Conservation (phyloP, 2,329 filamentous ascomycete genomes). For the Akanthomyces uredinophilus region DNA sequence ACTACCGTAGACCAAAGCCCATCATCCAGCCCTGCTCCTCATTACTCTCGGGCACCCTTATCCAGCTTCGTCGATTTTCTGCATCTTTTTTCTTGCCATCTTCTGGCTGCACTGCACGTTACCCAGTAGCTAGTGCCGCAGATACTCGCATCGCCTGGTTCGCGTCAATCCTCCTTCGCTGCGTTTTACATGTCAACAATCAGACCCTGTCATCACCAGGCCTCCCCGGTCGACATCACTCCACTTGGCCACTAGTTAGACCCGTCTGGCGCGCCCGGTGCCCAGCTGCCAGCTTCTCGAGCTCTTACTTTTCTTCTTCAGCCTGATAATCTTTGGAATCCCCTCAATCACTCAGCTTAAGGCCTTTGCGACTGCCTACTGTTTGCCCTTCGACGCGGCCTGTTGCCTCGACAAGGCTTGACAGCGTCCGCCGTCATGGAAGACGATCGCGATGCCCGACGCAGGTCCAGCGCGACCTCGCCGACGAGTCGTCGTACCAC, state of each 20-base stretch:
- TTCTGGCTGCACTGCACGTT: neutral
- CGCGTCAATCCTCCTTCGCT: neutral
- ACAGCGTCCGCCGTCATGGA: conserved; percentile 7
- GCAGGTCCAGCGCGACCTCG: conserved; percentile 29
- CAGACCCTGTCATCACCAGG: conserved; percentile 1
- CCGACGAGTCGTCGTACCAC: conserved; percentile 44
- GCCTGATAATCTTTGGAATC: neutral
- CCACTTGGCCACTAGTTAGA: conserved; percentile 4
- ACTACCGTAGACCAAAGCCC: neutral
- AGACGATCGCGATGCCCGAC: neutral
- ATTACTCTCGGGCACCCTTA: neutral
- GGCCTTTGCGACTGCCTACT: neutral
- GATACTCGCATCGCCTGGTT: neutral
- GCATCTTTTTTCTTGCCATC: neutral
- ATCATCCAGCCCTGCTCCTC: neutral
- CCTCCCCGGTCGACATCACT: conserved; percentile 8
- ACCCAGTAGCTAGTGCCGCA: neutral
- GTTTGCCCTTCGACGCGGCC: neutral
- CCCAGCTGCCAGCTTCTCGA: neutral
- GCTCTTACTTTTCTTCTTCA: neutral
- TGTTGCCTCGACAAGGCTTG: neutral
- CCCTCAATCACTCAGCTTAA: neutral
- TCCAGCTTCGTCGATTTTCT: neutral
- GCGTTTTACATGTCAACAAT: neutral
- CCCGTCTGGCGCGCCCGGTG: conserved; percentile 2